phyloP scores from a whole-genome alignment of 225 moss, liverwort and hornwort genomes.

The Physcomitrellopsis africana region DNA sequence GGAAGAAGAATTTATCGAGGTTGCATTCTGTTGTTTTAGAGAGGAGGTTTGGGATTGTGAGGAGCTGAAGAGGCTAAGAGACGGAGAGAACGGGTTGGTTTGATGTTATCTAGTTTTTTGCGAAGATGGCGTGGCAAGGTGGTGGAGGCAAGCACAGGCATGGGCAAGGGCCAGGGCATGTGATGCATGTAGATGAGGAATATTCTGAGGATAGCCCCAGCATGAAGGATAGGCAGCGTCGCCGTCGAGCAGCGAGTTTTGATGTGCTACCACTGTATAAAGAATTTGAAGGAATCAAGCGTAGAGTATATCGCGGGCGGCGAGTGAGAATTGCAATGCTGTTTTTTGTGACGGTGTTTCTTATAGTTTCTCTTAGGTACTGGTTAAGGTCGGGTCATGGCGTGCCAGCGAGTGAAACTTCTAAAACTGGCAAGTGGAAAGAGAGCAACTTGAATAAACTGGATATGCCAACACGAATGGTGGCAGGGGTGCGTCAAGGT shows the following conservation, averaged over 20 bases:
- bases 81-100: too few species aligned
- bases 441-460: conserved; percentile 67
- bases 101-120: too few species aligned
- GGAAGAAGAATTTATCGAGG: too few species aligned
- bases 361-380: conserved; percentile 24
- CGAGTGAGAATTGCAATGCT: conserved; percentile 16
- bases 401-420: neutral
- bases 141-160: conserved; percentile 44
- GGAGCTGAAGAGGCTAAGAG: too few species aligned
- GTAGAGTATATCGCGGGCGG: conserved; percentile 25
- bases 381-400: conserved; percentile 10
- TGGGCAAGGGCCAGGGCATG: conserved; percentile 13
- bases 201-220: conserved; percentile 37
- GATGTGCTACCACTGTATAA: conserved; percentile 38
- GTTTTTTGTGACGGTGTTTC: neutral
- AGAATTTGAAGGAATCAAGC: conserved; percentile 31
- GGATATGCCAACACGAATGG: conserved; percentile 71
- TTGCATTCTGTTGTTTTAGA: too few species aligned
- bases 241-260: conserved; percentile 26
- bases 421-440: conserved; percentile 29
- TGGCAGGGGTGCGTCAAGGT: conserved; percentile 64
- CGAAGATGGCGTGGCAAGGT: conserved; percentile 38
- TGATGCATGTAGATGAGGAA: conserved; percentile 33
- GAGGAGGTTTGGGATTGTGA: too few species aligned
- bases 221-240: conserved; percentile 41